A percentile compares a stretch with the other conserved stretches of the same genome.
These are phyloP conservation scores for Kluyveromyces wickerhamii DNA, from an alignment of 805 yeast species.

Conservation along the genomic window DNA sequence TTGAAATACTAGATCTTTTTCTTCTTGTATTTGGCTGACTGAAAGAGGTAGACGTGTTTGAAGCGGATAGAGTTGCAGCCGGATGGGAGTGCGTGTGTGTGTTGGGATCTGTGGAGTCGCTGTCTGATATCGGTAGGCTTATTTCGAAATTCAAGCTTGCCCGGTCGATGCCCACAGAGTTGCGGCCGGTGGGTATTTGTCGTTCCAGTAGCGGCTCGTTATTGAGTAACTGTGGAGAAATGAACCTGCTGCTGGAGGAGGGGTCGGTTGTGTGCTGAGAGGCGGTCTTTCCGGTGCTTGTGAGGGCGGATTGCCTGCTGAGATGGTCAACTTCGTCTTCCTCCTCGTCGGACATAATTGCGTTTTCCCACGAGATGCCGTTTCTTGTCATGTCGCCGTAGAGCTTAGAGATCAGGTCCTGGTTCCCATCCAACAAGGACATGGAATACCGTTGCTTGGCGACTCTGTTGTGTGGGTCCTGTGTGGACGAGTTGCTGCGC, in stretches of 20 bases:
- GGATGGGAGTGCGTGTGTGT: neutral
- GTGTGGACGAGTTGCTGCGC: slow-evolving; percentile 6
- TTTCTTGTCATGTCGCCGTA: slow-evolving; percentile 11
- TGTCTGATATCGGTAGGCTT: slow-evolving; percentile 1
- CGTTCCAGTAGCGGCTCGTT: slow-evolving; percentile 1
- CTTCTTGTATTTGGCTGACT: neutral
- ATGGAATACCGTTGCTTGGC: slow-evolving; percentile 24
- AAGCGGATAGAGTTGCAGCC: neutral
- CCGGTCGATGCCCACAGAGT: neutral
- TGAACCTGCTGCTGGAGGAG: neutral
- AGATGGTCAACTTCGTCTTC: slow-evolving; percentile 6
- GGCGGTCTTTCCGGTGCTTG: neutral
- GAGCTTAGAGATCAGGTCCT: slow-evolving; percentile 20
- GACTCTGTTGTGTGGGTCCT: slow-evolving; percentile 16
- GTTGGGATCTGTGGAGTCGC: neutral
- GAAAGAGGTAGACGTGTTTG: too few species aligned
- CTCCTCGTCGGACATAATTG: slow-evolving; percentile 11
- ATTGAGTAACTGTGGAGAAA: slow-evolving; percentile 2
- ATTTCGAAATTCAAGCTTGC: slow-evolving; percentile 3
- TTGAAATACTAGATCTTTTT: slow-evolving; percentile 7
- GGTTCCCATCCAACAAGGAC: slow-evolving; percentile 19
- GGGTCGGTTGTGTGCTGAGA: slow-evolving; percentile 1
- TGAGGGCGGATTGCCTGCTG: neutral
- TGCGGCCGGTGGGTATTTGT: neutral
- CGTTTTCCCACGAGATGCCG: slow-evolving; percentile 11